Conservation (phyloP, 306 rosid genomes). For the Dalbergia cultrata region DNA sequence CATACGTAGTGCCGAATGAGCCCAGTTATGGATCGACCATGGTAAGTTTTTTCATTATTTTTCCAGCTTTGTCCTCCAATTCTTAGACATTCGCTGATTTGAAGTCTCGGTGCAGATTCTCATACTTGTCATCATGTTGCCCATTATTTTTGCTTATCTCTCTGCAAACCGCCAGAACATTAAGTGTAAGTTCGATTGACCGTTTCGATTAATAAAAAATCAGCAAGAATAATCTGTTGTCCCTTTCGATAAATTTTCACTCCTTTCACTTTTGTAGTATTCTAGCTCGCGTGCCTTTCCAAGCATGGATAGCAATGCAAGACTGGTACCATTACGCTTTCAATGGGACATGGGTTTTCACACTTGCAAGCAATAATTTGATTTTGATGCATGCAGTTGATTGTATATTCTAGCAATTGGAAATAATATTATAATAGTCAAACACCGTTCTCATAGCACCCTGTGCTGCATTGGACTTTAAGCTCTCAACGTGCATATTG, state of each 20-base stretch:
- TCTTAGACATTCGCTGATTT: constrained; percentile 5
- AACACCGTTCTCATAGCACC: not conserved
- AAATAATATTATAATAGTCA: not conserved
- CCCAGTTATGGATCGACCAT: constrained; percentile 43
- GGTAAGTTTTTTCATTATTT: constrained; percentile 48
- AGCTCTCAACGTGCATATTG: not conserved
- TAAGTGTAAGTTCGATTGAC: constrained; percentile 47
- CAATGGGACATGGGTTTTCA: not conserved
- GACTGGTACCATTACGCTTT: not conserved
- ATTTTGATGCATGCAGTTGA: constrained; percentile 8
- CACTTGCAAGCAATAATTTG: constrained; percentile 13
- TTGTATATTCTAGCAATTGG: not conserved
- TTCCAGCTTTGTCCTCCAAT: not conserved
- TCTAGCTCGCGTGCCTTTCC: not conserved
- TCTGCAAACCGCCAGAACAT: constrained; percentile 49
- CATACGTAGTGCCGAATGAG: constrained; percentile 46
- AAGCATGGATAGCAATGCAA: constrained; percentile 27
- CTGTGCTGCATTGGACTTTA: not conserved
- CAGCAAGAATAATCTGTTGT: not conserved
- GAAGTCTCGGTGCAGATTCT: constrained; percentile 53
- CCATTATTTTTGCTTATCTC: constrained; percentile 61
- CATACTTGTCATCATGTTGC: constrained; percentile 50
- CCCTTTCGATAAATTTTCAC: not conserved
- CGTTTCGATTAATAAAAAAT: not conserved
- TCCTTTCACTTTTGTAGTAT: constrained; percentile 3